Evolutionary conservation across 2,329 filamentous ascomycete genomes (phyloP).

Genomic region (Pestalotiopsis sp.): DNA sequence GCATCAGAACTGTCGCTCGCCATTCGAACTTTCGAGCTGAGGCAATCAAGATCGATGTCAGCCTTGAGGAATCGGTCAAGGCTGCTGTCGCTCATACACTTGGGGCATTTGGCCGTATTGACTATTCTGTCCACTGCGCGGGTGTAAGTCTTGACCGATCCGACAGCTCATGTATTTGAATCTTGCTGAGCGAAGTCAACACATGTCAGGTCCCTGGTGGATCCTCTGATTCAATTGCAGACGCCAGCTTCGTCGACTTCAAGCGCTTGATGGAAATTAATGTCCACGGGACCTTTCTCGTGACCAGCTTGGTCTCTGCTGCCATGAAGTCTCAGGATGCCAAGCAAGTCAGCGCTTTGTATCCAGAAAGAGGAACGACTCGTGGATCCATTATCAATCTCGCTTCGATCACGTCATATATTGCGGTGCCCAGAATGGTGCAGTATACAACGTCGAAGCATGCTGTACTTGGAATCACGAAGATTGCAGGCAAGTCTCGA

Average conservation of each 20-base stretch:
- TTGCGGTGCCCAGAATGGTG: not conserved
- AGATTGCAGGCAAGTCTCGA: not conserved
- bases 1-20: not conserved
- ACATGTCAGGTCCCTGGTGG: not conserved
- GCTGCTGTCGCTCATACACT: not conserved
- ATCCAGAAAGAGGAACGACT: constrained; percentile 11
- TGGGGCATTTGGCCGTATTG: not conserved
- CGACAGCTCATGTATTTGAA: not conserved
- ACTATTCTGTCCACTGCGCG: not conserved
- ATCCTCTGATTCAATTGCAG: not conserved
- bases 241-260: constrained; percentile 7
- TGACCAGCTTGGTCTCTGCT: constrained; percentile 13
- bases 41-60: not conserved
- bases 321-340: constrained; percentile 22
- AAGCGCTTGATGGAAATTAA: constrained; percentile 18
- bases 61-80: not conserved
- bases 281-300: constrained; percentile 21
- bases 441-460: constrained; percentile 11
- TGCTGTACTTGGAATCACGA: not conserved
- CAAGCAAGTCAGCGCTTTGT: not conserved
- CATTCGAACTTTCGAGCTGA: not conserved
- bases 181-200: not conserved
- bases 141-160: not conserved
- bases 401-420: not conserved
- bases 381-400: constrained; percentile 23